Percentiles rank a stretch among this genome's conserved stretches.
These are phyloP conservation scores for Fonsecaea monophora DNA, from an alignment of 2,329 filamentous ascomycete genomes.

Conservation along the genomic window DNA sequence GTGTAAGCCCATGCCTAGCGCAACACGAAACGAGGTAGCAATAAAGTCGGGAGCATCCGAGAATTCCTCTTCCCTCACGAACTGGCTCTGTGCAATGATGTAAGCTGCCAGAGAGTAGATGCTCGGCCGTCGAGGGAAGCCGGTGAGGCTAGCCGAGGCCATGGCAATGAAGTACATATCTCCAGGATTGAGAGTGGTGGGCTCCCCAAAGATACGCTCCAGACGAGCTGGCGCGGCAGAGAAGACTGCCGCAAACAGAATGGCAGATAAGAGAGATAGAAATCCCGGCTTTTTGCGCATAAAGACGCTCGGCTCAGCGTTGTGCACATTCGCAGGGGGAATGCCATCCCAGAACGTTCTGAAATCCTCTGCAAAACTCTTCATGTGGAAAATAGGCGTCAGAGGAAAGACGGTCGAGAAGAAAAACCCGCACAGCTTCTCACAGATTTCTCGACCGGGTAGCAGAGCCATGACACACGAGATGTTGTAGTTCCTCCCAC, in stretches of 20 bases:
- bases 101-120: slow-evolving; percentile 36
- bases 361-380: slow-evolving; percentile 33
- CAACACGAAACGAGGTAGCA: slow-evolving; percentile 33
- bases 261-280: slow-evolving; percentile 31
- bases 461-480: slow-evolving; percentile 33
- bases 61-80: slow-evolving; percentile 38
- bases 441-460: slow-evolving; percentile 29
- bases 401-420: slow-evolving; percentile 36
- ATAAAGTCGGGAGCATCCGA: slow-evolving; percentile 37
- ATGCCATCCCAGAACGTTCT: slow-evolving; percentile 30
- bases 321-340: slow-evolving; percentile 21
- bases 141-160: slow-evolving; percentile 30
- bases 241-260: slow-evolving; percentile 32
- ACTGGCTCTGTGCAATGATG: slow-evolving; percentile 36
- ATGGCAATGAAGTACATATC: slow-evolving; percentile 37
- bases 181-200: slow-evolving; percentile 1
- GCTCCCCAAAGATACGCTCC: slow-evolving; percentile 18
- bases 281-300: slow-evolving; percentile 35
- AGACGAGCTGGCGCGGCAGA: slow-evolving; percentile 26
- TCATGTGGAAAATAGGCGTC: slow-evolving; percentile 32
- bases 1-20: slow-evolving; percentile 38
- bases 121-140: slow-evolving; percentile 36
- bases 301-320: slow-evolving; percentile 26
- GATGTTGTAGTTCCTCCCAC: slow-evolving; percentile 33
- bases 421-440: slow-evolving; percentile 33